Percentiles rank a stretch among this genome's conserved stretches.
These are phyloP conservation scores for Skeletonema potamos DNA, from an alignment of 108 stramenopile species.

Conservation along the genomic window DNA sequence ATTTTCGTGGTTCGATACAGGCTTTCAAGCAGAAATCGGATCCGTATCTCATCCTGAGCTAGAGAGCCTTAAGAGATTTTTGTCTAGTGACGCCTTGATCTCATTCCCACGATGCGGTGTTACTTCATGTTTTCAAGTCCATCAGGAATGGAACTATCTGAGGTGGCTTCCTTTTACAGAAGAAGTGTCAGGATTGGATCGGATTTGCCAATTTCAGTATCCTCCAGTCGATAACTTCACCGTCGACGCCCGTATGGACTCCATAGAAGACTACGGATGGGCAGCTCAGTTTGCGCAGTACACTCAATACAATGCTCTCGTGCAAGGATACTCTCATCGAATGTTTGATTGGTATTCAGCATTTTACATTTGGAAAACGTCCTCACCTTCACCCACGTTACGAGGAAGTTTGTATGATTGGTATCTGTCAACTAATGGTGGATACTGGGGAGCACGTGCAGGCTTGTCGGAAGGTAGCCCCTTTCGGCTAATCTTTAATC, in stretches of 20 bases:
- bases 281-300: conserved; percentile 48
- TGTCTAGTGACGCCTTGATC: conserved; percentile 18
- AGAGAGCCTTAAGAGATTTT: conserved; percentile 16
- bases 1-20: background rate
- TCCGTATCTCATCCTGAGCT: conserved; percentile 42
- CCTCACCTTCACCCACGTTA: conserved; percentile 49
- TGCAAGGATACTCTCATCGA: conserved; percentile 30
- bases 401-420: conserved; percentile 57
- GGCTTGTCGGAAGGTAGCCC: conserved; percentile 23
- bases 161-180: conserved; percentile 45
- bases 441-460: conserved; percentile 44
- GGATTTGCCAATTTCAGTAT: conserved; percentile 37
- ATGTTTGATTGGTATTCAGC: conserved; percentile 42
- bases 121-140: conserved; percentile 17
- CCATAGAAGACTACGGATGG: conserved; percentile 35
- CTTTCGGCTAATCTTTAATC: conserved; percentile 25
- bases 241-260: conserved; percentile 20
- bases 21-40: conserved; percentile 64
- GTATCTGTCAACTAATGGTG: conserved; percentile 49
- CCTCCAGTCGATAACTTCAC: conserved; percentile 11
- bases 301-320: conserved; percentile 42
- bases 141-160: conserved; percentile 36
- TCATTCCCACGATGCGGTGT: conserved; percentile 25
- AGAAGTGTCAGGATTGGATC: conserved; percentile 18
- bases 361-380: conserved; percentile 48